Evolutionary conservation across 805 yeast genomes (phyloP).

Genomic region (Cyberlindnera japonica): DNA sequence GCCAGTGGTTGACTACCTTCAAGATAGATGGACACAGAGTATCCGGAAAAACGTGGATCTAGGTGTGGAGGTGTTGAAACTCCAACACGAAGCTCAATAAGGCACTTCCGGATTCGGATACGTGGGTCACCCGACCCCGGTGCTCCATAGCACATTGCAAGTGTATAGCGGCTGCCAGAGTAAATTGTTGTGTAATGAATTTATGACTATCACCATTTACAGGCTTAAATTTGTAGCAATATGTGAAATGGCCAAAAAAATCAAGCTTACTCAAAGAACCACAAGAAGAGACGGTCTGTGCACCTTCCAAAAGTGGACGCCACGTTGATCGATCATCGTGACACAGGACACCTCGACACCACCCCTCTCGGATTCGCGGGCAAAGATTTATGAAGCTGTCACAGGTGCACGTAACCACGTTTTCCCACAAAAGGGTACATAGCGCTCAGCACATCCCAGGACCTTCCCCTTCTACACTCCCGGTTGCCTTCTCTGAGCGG

Average conservation of each 20-base stretch:
- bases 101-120: background rate
- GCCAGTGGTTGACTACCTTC: conserved; percentile 42
- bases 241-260: too few species aligned
- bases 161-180: too few species aligned
- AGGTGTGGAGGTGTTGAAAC: conserved; percentile 33
- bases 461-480: background rate
- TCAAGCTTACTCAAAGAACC: too few species aligned
- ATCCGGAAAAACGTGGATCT: conserved; percentile 29
- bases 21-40: conserved; percentile 49
- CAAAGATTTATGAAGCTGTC: conserved; percentile 1
- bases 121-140: too few species aligned
- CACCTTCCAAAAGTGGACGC: background rate
- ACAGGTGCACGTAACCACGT: conserved; percentile 11
- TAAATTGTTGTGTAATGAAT: too few species aligned
- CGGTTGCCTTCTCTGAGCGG: too few species aligned
- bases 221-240: too few species aligned
- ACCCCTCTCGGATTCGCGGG: conserved; percentile 1
- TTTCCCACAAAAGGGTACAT: conserved; percentile 7
- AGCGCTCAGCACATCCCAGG: too few species aligned
- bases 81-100: conserved; percentile 3
- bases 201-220: too few species aligned
- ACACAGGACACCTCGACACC: conserved; percentile 1
- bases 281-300: background rate
- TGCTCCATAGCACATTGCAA: too few species aligned
- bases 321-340: background rate